Conservation (phyloP, 2,329 filamentous ascomycete genomes). For the Pseudogymnoascus sp. region DNA sequence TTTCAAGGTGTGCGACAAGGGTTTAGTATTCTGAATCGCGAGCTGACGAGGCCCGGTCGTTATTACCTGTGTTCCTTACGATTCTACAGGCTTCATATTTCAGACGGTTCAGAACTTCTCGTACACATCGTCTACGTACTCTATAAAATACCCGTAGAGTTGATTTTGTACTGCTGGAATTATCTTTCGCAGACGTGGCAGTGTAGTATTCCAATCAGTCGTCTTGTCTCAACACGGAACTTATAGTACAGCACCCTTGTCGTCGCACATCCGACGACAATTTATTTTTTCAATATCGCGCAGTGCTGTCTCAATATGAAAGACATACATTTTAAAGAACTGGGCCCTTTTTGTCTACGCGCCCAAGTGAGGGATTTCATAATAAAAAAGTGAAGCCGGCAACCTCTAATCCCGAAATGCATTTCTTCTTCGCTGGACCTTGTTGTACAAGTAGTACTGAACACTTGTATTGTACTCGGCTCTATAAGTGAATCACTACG, state of each 20-base stretch:
- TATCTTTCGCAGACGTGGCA: neutral
- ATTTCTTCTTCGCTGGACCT: neutral
- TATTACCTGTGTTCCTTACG: slow-evolving; percentile 6
- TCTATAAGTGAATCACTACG: neutral
- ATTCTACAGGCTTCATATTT: neutral
- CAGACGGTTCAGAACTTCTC: neutral
- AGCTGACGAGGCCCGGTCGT: slow-evolving; percentile 1
- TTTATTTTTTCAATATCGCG: neutral
- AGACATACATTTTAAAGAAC: neutral
- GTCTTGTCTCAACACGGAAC: neutral
- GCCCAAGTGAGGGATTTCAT: neutral
- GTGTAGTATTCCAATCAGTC: neutral
- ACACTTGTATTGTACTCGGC: slow-evolving; percentile 7
- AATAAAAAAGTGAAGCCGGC: neutral
- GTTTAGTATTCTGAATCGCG: slow-evolving; percentile 10
- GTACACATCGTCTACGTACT: neutral
- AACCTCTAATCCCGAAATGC: neutral
- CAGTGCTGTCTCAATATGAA: slow-evolving; percentile 2
- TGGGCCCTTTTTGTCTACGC: neutral
- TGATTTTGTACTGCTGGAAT: neutral
- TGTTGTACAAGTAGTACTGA: neutral
- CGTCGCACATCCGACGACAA: neutral
- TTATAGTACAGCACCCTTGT: neutral
- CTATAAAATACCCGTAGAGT: neutral
- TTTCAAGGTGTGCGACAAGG: slow-evolving; percentile 7